Evolutionary conservation across 257 asterid species (phyloP), one percentile per base, ranked within the genome.

Genomic region (Nicotiana otophora): DNA sequence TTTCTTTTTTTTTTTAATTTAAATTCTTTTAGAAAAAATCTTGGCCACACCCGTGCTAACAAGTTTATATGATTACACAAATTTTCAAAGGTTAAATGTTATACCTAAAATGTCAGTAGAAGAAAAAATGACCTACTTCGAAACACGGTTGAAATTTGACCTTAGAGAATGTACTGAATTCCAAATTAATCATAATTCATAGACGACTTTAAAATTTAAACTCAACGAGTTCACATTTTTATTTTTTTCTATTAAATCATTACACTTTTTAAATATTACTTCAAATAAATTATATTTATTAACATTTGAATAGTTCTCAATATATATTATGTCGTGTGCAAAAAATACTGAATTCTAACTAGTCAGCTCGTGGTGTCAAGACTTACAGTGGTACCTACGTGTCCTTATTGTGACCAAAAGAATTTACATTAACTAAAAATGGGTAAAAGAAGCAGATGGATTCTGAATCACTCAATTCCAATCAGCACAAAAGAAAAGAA

Each of bases 401-500:
- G 80, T 74, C 62, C 5, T 74, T 48, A 48, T 74, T 11, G 1
- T 7, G 9, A 6, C 80, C 80, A 74, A 74, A 54, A 74, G 42
- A 74, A 26, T 74, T 74, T 5, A 15, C 4, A 51, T 26, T 15
- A 23, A 74, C 63, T 48, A 4, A 26, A 74, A 74, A 48, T 4
- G 1, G 4, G 42, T 3, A 72, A 48, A 48, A 23, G 0, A 7
- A 48, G 26, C 62, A 3, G 19, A 74, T 74, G 39, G 9, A 48
- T 46, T 74, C 42, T 48, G 80, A 48, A 15, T 74, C 80, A 74
- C 80, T 74, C 80, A 74, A 48, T 48, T 74, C 39, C 23, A 48
- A 74, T 74, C 78, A 46, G 60, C 58, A 72, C 28, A 74, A 72
- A 20, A 6, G 9, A 26, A 63, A 63, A 20, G 4, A 11, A 46